Percentiles rank a stretch among this genome's conserved stretches.
Evolutionary conservation across 257 asterid species (phyloP).

Genomic region (Solanum boliviense): DNA sequence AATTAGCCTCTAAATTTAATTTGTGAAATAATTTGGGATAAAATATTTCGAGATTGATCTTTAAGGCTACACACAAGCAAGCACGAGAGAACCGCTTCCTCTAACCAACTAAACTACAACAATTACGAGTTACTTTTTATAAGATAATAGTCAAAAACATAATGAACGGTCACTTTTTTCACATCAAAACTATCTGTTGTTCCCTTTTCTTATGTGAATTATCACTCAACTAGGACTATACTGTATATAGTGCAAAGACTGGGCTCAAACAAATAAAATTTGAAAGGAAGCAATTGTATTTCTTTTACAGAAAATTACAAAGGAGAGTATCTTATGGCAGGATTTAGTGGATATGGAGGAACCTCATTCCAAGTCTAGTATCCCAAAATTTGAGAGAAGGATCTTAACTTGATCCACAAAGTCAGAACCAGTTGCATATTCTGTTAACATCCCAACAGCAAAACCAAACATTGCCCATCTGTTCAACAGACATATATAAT

Average conservation of each 20-base stretch:
- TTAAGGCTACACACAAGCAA: not conserved
- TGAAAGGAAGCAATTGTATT: not conserved
- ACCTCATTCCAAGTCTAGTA: constrained; percentile 72
- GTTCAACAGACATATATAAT: constrained; percentile 15
- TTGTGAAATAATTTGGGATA: too few species aligned
- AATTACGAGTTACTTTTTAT: not conserved
- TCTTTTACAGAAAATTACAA: not conserved
- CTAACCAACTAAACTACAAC: not conserved
- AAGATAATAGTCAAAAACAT: not conserved
- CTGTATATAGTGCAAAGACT: not conserved
- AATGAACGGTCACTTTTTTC: not conserved
- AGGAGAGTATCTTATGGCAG: not conserved
- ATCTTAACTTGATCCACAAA: constrained; percentile 93
- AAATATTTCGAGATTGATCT: not conserved
- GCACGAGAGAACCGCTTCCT: not conserved
- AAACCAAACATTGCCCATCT: constrained; percentile 99
- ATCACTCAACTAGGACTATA: not conserved
- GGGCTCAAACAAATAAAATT: not conserved
- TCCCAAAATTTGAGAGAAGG: constrained; percentile 95
- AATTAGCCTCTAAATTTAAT: too few species aligned
- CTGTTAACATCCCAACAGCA: constrained; percentile 94
- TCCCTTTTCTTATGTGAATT: too few species aligned
- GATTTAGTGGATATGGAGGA: not conserved
- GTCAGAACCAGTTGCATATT: constrained; percentile 96
- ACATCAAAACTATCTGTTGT: not conserved